Percentiles rank a stretch among this genome's conserved stretches.
Conservation (phyloP, 129 eudicot genomes). For the Pseudognaphalium luteoalbum region DNA sequence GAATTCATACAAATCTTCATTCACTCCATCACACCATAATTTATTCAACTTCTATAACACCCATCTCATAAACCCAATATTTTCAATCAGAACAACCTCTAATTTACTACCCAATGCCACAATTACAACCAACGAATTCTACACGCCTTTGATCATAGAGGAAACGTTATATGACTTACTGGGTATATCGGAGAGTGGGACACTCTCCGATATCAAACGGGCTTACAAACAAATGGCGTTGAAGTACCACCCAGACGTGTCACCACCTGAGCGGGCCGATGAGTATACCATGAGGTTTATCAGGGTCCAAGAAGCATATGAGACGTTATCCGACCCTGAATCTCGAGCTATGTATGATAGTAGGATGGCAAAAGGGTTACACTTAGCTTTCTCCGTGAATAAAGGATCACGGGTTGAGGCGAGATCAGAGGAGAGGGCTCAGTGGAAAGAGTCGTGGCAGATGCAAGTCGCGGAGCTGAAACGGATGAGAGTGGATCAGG, state of each 20-base stretch:
- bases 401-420: neutral
- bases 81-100: neutral
- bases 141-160: neutral
- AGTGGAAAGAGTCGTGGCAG: conserved; percentile 1
- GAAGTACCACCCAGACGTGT: conserved; percentile 20
- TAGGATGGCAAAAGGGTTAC: neutral
- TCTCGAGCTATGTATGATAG: conserved; percentile 21
- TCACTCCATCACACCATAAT: neutral
- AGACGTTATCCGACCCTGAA: conserved; percentile 23
- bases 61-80: neutral
- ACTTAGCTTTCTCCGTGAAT: neutral
- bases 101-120: conserved; percentile 1
- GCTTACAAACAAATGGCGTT: conserved; percentile 19
- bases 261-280: conserved; percentile 24
- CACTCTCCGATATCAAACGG: conserved; percentile 8
- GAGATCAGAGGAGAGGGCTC: neutral
- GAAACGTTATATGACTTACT: conserved; percentile 7
- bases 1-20: neutral
- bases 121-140: neutral
- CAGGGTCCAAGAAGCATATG: conserved; percentile 26
- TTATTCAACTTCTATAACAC: neutral
- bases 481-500: neutral
- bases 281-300: conserved; percentile 21
- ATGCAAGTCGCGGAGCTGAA: neutral
- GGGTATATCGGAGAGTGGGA: neutral